Evolutionary conservation across 1,139 yeast species (phyloP), one percentile per base, ranked within the genome.

Genomic region (Pichia sp.): DNA sequence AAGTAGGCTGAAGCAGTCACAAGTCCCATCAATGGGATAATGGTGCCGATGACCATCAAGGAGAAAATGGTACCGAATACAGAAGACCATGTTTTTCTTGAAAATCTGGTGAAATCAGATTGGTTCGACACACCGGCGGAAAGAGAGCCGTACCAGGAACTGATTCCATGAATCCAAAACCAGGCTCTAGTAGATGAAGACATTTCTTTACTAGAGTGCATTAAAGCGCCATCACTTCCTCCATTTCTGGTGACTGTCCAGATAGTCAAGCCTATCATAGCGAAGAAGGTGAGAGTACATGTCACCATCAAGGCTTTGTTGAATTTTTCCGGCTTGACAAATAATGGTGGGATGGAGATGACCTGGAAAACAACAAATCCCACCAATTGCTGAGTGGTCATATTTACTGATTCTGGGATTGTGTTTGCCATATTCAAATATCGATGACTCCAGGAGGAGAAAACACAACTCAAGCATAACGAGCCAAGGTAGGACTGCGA

Each of bases 101-200:
- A 10, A 12, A 46, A 46, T 31, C 49, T 46, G n/a, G 49, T 31
- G 27, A n/a, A 46, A 33, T 46, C 49, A 6, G 49, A 46, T 34
- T 46, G 49, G 12, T 46, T 46, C 1, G 49, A 14, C 7, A 46
- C 27, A 46, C 49, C 49, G 4, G 49, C 20, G 17, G 27, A n/a
- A 8, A 46, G 27, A 14, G 49, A 33, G 7, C 31, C 20, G n/a
- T 46, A 46, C 49, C 49, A 46, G 34, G 29, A 33, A 46, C 41
- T 46, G 2, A 46, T 20, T 8, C 49, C 49, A 33, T 46, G 34
- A 33, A 46, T 10, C 49, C 49, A 46, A 7, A 27, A 27, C 49
- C 49, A 46, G 24, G 41, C 49, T 14, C 20, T 24, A 3, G 14
- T 9, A 8, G 49, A 46, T 9, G 42, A 33, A 20, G 49, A 33